These are phyloP conservation scores for Venturia aucupariae DNA, from an alignment of 2,329 filamentous ascomycete genomes.

Conservation along the genomic window DNA sequence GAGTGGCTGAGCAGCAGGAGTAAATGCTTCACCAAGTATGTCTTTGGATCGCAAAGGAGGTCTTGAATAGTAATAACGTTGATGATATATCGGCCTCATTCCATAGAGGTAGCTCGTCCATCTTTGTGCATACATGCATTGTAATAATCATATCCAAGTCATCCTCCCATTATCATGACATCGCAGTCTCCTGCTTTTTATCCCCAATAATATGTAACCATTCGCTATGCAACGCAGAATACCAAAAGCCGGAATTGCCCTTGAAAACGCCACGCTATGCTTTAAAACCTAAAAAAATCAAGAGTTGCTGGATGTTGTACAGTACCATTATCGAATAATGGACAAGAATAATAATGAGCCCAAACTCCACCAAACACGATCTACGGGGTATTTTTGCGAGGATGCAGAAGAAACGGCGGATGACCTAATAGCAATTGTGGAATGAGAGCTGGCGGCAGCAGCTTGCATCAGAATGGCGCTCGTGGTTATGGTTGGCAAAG, in stretches of 20 bases:
- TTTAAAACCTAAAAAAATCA: not conserved
- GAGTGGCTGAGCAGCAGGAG: too few species aligned
- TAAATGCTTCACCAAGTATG: too few species aligned
- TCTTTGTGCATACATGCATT: not conserved
- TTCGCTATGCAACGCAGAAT: not conserved
- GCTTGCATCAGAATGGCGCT: not conserved
- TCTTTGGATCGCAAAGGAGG: too few species aligned
- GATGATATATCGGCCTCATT: too few species aligned
- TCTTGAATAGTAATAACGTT: too few species aligned
- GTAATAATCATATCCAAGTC: not conserved
- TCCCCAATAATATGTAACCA: not conserved
- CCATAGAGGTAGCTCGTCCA: too few species aligned
- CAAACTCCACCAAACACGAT: not conserved
- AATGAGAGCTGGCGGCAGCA: not conserved
- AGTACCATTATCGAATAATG: not conserved
- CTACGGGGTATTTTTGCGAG: not conserved
- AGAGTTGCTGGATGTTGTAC: not conserved
- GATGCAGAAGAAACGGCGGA: not conserved
- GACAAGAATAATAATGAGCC: not conserved
- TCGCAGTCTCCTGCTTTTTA: not conserved
- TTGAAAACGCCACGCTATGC: slow-evolving; percentile 4
- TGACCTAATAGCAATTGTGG: not conserved
- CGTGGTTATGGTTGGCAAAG: not conserved
- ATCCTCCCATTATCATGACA: not conserved
- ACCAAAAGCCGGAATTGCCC: not conserved